These are phyloP conservation scores for Rhizopus microsporus DNA, from an alignment of 371 early-diverging fungal genomes.

Conservation along the genomic window DNA sequence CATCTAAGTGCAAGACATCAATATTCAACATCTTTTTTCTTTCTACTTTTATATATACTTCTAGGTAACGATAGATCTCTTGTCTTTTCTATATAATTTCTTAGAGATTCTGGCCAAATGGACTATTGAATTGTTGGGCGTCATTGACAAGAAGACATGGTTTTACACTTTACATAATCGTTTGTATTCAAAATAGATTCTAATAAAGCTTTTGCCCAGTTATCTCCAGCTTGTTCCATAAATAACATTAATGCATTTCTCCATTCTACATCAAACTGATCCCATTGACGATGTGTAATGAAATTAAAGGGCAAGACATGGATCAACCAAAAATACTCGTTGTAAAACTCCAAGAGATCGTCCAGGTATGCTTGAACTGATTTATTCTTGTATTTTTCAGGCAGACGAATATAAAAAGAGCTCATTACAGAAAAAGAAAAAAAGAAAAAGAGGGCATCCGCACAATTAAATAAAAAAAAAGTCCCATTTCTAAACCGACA, in stretches of 20 bases:
- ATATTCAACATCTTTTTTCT: neutral
- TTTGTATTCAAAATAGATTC: slow-evolving; percentile 18
- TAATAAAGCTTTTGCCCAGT: slow-evolving; percentile 19
- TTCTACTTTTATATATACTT: slow-evolving; percentile 3
- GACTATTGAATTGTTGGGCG: slow-evolving; percentile 14
- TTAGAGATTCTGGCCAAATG: slow-evolving; percentile 24
- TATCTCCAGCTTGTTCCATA: slow-evolving; percentile 22
- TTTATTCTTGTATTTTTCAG: slow-evolving; percentile 9
- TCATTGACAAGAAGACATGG: neutral
- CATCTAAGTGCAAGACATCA: neutral
- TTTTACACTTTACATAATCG: slow-evolving; percentile 18
- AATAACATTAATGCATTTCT: slow-evolving; percentile 32
- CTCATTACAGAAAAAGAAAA: neutral
- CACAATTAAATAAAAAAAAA: neutral
- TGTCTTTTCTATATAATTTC: slow-evolving; percentile 11
- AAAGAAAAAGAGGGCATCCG: neutral
- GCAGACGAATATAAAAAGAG: slow-evolving; percentile 5
- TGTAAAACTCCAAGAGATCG: slow-evolving; percentile 29
- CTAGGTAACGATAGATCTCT: slow-evolving; percentile 26
- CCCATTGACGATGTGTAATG: slow-evolving; percentile 51
- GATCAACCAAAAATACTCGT: slow-evolving; percentile 42
- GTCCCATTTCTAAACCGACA: slow-evolving; percentile 22
- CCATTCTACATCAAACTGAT: slow-evolving; percentile 49
- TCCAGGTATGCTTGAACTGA: slow-evolving; percentile 36
- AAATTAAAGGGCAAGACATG: slow-evolving; percentile 58